Evolutionary conservation across 2,329 filamentous ascomycete species (phyloP).

Genomic region (Cladosporium phlei): DNA sequence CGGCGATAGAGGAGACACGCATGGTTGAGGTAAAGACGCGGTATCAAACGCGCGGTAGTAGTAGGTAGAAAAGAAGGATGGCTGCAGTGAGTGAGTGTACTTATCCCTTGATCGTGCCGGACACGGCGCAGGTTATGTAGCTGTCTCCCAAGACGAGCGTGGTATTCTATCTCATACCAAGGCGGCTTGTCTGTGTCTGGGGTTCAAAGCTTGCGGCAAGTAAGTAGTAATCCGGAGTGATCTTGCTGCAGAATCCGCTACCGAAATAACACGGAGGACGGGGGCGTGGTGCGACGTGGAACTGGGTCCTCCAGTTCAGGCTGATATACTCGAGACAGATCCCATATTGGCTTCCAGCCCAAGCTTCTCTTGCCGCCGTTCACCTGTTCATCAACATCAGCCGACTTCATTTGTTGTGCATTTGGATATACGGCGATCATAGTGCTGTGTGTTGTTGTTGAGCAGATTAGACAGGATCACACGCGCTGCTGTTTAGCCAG

Average conservation of each 20-base stretch:
- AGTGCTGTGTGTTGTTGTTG: background rate
- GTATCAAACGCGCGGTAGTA: conserved; percentile 8
- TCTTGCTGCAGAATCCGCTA: conserved; percentile 5
- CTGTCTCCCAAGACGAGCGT: background rate
- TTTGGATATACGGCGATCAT: background rate
- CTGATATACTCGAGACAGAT: conserved; percentile 7
- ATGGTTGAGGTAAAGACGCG: conserved; percentile 3
- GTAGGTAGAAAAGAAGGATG: background rate
- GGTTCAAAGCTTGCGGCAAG: conserved; percentile 7
- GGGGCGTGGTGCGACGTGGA: conserved; percentile 6
- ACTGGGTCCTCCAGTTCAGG: background rate
- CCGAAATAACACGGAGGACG: conserved; percentile 12
- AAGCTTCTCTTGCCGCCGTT: conserved; percentile 5
- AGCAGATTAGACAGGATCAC: too few relatives aligned
- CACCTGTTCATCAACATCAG: background rate
- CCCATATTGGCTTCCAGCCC: conserved; percentile 6
- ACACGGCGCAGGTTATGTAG: conserved; percentile 8
- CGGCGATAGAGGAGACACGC: conserved; percentile 8
- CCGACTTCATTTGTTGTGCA: background rate
- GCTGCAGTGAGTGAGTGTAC: background rate
- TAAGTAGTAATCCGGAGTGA: conserved; percentile 10
- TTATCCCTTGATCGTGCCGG: background rate
- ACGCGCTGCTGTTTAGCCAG: too few relatives aligned
- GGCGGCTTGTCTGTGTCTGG: background rate
- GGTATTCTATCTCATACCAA: conserved; percentile 6